phyloP scores from a whole-genome alignment of 2,329 filamentous ascomycete genomes.

The Xylaria sp. region DNA sequence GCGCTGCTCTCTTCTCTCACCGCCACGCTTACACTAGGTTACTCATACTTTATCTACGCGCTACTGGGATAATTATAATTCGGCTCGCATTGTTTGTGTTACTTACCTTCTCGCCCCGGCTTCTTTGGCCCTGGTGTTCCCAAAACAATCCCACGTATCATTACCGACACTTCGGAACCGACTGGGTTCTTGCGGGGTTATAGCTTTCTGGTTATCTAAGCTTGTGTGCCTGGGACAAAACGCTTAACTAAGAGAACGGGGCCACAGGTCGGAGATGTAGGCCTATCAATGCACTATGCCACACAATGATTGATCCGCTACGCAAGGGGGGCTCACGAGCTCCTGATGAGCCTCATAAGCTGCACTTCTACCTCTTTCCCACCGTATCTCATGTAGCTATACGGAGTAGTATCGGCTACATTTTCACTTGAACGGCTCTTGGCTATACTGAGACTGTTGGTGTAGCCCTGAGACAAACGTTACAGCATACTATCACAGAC shows the following conservation, averaged over 20 bases:
- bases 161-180: conserved; percentile 18
- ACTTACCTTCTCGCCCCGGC: background rate
- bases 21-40: conserved; percentile 8
- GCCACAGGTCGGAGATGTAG: background rate
- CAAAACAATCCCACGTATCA: conserved; percentile 16
- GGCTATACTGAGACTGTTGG: background rate
- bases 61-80: background rate
- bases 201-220: background rate
- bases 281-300: background rate
- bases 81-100: background rate
- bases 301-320: no score
- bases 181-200: conserved; percentile 1
- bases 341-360: background rate
- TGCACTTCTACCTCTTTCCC: background rate
- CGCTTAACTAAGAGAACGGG: background rate
- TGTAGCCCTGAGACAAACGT: background rate
- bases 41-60: background rate
- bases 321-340: background rate
- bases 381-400: no score
- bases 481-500: background rate
- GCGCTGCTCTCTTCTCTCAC: conserved; percentile 11
- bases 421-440: background rate
- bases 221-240: background rate
- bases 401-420: background rate
- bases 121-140: background rate